Conservation (phyloP, 2,329 filamentous ascomycete species). For the Paraphaeosphaeria minitans region DNA sequence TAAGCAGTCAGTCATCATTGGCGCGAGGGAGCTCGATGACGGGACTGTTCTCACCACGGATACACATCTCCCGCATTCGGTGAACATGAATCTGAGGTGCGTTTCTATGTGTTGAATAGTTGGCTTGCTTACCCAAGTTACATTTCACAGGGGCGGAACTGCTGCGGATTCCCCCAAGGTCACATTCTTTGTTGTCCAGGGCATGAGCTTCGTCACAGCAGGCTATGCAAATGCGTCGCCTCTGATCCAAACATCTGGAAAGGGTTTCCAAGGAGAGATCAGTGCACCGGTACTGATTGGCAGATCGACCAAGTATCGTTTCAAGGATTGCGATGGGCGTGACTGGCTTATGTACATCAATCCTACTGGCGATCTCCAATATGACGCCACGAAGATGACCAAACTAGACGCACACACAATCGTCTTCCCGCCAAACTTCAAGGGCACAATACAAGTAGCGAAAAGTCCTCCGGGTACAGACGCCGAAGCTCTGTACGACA, state of each 20-base stretch:
- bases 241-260: constrained; percentile 69
- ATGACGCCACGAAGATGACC: constrained; percentile 67
- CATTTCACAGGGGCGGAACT: constrained; percentile 40
- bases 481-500: constrained; percentile 74
- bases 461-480: constrained; percentile 68
- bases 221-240: constrained; percentile 74
- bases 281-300: constrained; percentile 61
- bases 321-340: constrained; percentile 69
- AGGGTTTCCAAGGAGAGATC: constrained; percentile 71
- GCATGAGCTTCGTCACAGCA: constrained; percentile 85
- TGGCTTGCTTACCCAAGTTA: not conserved
- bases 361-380: constrained; percentile 59
- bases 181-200: constrained; percentile 83
- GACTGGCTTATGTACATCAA: constrained; percentile 79
- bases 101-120: not conserved
- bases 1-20: constrained; percentile 80
- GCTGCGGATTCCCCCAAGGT: constrained; percentile 64
- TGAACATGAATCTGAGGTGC: constrained; percentile 68
- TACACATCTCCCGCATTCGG: constrained; percentile 61
- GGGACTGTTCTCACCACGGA: constrained; percentile 63
- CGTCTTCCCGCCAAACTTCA: constrained; percentile 69
- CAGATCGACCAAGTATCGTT: constrained; percentile 75
- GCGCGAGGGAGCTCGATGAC: constrained; percentile 72
- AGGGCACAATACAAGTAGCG: constrained; percentile 79
- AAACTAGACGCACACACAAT: constrained; percentile 66